These are phyloP conservation scores for Diplodia seriata DNA, from an alignment of 2,329 filamentous ascomycete genomes.

Conservation along the genomic window DNA sequence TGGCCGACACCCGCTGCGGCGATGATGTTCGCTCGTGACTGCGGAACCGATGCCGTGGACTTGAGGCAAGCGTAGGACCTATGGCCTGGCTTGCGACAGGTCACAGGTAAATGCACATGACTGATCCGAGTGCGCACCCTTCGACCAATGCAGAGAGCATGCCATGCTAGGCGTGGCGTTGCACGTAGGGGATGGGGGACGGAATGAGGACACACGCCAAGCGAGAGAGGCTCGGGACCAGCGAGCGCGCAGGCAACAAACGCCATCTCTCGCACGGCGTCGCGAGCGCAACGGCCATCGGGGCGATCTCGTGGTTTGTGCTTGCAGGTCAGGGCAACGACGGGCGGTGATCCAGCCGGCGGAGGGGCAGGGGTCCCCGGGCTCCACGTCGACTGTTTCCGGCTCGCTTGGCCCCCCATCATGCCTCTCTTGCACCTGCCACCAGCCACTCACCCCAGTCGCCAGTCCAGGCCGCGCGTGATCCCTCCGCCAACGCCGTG, in stretches of 20 bases:
- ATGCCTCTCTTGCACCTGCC: constrained; percentile 25
- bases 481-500: constrained; percentile 26
- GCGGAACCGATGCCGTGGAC: background rate
- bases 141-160: no score
- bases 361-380: constrained; percentile 27
- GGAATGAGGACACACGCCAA: background rate
- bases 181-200: background rate
- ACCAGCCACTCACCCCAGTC: constrained; percentile 18
- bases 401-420: constrained; percentile 27
- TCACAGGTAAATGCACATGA: background rate
- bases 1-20: no score
- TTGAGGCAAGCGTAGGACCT: background rate
- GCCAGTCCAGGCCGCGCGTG: constrained; percentile 28
- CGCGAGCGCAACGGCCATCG: constrained; percentile 8
- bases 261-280: constrained; percentile 13
- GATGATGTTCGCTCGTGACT: constrained; percentile 8
- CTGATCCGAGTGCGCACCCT: background rate
- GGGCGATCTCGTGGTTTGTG: constrained; percentile 30
- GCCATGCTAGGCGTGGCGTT: no score
- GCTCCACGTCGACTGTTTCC: constrained; percentile 31
- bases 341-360: constrained; percentile 22
- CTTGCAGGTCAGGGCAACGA: constrained; percentile 9
- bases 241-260: constrained; percentile 7
- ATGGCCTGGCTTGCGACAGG: background rate
- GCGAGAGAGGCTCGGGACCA: constrained; percentile 4